A percentile compares a stretch with the other conserved stretches of the same genome.
These are phyloP conservation scores for Mycena vitilis DNA, from an alignment of 768 basidiomycete species.

Conservation along the genomic window DNA sequence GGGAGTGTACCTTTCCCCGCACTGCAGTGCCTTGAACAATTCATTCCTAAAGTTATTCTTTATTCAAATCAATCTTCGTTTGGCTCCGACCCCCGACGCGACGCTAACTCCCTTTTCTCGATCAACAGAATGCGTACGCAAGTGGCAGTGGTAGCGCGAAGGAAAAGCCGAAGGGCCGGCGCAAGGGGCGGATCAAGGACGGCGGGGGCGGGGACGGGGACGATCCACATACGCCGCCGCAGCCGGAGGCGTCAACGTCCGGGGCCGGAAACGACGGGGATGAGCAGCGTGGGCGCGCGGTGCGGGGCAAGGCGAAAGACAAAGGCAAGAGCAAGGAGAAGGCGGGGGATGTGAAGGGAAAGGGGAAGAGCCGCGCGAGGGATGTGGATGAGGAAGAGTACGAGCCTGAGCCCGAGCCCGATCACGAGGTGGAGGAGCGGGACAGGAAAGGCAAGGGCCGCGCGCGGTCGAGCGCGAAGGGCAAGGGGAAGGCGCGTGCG, in stretches of 20 bases:
- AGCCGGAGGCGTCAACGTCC: no score
- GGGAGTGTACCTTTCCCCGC: no score
- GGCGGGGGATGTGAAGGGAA: slow-evolving; percentile 3
- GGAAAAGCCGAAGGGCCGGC: slow-evolving; percentile 44
- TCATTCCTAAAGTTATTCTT: no score
- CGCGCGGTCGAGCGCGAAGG: slow-evolving; percentile 39
- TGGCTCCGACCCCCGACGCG: no score
- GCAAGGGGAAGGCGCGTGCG: slow-evolving; percentile 37
- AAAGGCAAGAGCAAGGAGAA: slow-evolving; percentile 31
- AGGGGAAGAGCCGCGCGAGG: not conserved
- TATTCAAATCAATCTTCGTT: no score
- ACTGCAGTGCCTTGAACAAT: no score
- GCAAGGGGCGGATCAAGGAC: slow-evolving; percentile 50
- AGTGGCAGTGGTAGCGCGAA: slow-evolving; percentile 9
- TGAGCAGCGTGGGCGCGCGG: slow-evolving; percentile 24
- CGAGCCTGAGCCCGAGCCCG: no score
- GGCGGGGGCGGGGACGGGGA: slow-evolving; percentile 37
- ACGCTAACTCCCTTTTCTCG: no score
- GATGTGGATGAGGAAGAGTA: not conserved
- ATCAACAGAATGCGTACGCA: slow-evolving; percentile 12
- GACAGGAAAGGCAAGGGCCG: slow-evolving; percentile 53
- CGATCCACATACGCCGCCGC: not conserved
- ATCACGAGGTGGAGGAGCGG: slow-evolving; percentile 30
- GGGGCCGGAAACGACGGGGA: not conserved
- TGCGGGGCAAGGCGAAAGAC: slow-evolving; percentile 34